Percentiles rank a stretch among this genome's conserved stretches.
phyloP scores from a whole-genome alignment of 768 basidiomycete species.

The Suillus clintonianus region DNA sequence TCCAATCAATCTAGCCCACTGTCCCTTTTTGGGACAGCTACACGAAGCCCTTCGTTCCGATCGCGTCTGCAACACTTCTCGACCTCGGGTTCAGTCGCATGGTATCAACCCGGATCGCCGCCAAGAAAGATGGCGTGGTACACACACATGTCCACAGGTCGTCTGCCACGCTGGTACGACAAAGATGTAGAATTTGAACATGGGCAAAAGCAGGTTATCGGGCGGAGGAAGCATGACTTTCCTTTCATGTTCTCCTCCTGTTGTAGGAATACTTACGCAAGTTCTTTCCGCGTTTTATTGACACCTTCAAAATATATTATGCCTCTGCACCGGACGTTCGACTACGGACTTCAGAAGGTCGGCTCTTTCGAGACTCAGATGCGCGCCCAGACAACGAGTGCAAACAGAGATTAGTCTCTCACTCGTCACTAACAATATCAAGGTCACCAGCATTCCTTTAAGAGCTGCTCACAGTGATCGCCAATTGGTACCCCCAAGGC shows the following conservation, averaged over 20 bases:
- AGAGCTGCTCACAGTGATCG: conserved; percentile 73
- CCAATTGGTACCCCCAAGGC: conserved; percentile 84
- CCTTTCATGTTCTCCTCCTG: conserved; percentile 26
- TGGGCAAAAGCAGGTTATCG: conserved; percentile 81
- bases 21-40: conserved; percentile 53
- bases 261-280: conserved; percentile 72
- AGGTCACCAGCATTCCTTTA: conserved; percentile 74
- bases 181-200: conserved; percentile 86
- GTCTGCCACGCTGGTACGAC: conserved; percentile 81
- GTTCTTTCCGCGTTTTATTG: conserved; percentile 83
- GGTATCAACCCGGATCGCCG: conserved; percentile 36
- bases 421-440: conserved; percentile 79
- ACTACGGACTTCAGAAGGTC: conserved; percentile 88
- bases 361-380: conserved; percentile 57
- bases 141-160: conserved; percentile 51
- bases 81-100: conserved; percentile 77
- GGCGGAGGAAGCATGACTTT: conserved; percentile 84
- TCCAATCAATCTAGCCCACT: conserved; percentile 41
- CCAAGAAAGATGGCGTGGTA: conserved; percentile 19
- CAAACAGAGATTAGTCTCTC: conserved; percentile 20
- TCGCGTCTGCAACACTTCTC: conserved; percentile 76
- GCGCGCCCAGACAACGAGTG: conserved; percentile 33
- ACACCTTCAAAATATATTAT: conserved; percentile 85
- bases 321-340: conserved; percentile 71
- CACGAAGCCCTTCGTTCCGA: conserved; percentile 77